Base-by-base conservation (phyloP, 805 yeast genomes). In the Saturnispora serradocipensis region DNA sequence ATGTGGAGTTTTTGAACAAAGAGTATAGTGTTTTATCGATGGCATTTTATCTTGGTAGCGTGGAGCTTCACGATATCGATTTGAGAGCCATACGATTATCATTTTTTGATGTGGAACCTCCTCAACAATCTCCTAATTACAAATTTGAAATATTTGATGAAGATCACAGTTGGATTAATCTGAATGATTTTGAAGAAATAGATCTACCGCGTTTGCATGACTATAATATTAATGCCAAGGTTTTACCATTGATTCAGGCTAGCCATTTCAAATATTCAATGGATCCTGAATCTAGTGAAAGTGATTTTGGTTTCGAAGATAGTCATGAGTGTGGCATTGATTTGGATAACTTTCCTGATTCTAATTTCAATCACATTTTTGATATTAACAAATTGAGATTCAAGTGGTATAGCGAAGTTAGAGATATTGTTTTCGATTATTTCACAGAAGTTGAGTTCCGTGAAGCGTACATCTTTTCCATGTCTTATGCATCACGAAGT, bases 251-350 rank as follows among this genome's bases (percentile, higher is more conserved):
- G 55, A 59, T 87, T 58, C 80, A 70, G 64, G 73, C 95, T 0
- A 86, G 91, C 5, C 70, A 79, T 43, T 83, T 89, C 61, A 72
- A 83, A 3, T 90, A 87, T 63, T 73, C 91, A 46, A 81, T 84
- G 48, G 72, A 76, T 54, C 75, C 72, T 2, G 70, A 71, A 40
- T 43, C 53, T 7, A 49, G 42, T 3, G 47, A 54, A 36, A 53
- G 67, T 61, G 49, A 67, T 22, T 81, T 81, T 63, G 80, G 80
- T 2, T 61, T 72, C 46, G 77, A 76, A 56, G 60, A 70, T 0
- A 78, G 85, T 5, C 96, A 88, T 61, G 69, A 74, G 15, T 88
- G 96, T 65, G 61, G 73, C n/a, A 68, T 81, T 52, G 81, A 77
- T 1, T 57, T 62, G 3, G 71, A 71, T 2, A 40, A 52, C 8